These are phyloP conservation scores for Candida awuae DNA, from an alignment of 805 yeast genomes.

Conservation along the genomic window DNA sequence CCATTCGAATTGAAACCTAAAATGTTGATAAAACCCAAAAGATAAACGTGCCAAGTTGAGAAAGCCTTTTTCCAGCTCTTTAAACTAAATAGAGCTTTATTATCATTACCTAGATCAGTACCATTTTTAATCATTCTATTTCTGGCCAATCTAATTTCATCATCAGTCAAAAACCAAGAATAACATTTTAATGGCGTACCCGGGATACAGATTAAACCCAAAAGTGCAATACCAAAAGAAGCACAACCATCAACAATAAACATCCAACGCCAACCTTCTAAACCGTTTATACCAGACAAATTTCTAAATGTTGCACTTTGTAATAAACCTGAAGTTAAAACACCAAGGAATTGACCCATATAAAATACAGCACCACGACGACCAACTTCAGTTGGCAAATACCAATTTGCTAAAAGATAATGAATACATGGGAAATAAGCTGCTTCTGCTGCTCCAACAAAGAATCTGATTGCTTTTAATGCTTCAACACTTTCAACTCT, in stretches of 20 bases:
- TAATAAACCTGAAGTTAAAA: conserved; percentile 48
- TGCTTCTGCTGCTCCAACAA: conserved; percentile 64
- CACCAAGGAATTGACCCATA: conserved; percentile 54
- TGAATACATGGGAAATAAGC: conserved; percentile 59
- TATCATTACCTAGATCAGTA: conserved; percentile 20
- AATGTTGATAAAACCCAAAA: conserved; percentile 45
- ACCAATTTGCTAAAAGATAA: conserved; percentile 51
- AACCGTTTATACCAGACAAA: conserved; percentile 20
- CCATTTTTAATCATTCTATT: conserved; percentile 39
- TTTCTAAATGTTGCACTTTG: conserved; percentile 33
- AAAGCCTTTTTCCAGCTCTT: conserved; percentile 47
- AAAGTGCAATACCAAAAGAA: conserved; percentile 20
- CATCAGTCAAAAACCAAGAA: conserved; percentile 33
- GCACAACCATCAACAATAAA: conserved; percentile 44
- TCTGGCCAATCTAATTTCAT: conserved; percentile 38
- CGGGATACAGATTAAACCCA: conserved; percentile 37
- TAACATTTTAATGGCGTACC: conserved; percentile 39
- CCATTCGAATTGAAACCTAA: conserved; percentile 59
- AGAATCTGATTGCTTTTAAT: conserved; percentile 54
- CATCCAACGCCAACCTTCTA: conserved; percentile 49
- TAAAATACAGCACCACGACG: conserved; percentile 59
- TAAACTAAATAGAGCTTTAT: conserved; percentile 31
- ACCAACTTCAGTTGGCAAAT: conserved; percentile 46
- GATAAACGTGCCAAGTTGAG: conserved; percentile 53
- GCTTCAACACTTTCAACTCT: conserved; percentile 41